Evolutionary conservation across 2,329 filamentous ascomycete genomes (phyloP).

Genomic region (Sclerotinia minor): DNA sequence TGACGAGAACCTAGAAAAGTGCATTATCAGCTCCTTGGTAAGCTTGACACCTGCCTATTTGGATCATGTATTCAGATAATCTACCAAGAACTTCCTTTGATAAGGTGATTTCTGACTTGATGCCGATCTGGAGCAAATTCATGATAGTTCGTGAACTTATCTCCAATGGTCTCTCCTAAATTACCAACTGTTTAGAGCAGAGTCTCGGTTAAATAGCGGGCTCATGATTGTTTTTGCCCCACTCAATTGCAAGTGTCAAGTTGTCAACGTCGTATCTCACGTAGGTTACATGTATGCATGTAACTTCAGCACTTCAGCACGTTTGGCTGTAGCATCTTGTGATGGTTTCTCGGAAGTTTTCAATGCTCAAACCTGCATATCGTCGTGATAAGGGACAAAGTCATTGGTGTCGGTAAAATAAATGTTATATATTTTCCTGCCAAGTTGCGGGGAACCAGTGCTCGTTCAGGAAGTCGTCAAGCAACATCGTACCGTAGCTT

Average conservation of each 20-base stretch:
- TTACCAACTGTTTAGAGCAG: neutral
- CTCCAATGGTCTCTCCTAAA: neutral
- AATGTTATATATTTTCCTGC: neutral
- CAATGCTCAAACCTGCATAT: neutral
- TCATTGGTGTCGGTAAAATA: neutral
- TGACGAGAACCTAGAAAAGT: neutral
- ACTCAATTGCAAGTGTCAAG: neutral
- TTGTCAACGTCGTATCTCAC: neutral
- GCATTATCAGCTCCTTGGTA: neutral
- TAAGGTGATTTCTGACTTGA: neutral
- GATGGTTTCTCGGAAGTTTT: neutral
- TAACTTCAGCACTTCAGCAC: neutral
- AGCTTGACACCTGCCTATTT: constrained; percentile 13
- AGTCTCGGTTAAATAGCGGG: constrained; percentile 2
- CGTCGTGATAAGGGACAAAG: neutral
- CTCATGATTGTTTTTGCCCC: neutral
- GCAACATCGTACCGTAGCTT: neutral
- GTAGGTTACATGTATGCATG: neutral
- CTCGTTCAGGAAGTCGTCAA: neutral
- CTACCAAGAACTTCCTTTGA: neutral
- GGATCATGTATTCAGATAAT: neutral
- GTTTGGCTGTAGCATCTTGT: neutral
- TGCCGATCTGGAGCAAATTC: neutral
- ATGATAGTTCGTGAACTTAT: neutral
- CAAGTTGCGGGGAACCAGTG: neutral